Evolutionary conservation across 2,329 filamentous ascomycete species (phyloP), one percentile per base, ranked within the genome.

Genomic region (Fusarium pseudonygamai): DNA sequence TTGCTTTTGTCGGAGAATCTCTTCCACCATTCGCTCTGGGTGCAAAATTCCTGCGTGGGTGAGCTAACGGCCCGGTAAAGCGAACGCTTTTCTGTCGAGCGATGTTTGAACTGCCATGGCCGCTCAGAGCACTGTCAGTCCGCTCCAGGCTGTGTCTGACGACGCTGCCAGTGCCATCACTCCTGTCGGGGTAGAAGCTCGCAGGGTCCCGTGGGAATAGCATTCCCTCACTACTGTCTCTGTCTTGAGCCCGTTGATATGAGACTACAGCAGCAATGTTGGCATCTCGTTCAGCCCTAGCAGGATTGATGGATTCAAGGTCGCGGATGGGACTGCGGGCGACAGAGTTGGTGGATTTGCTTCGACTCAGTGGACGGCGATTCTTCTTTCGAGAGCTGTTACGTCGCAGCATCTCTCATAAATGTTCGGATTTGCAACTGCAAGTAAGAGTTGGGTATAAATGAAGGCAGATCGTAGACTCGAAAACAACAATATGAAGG

Each of bases 251-350:
- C 67, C 87, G 84, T 12, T 83, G 79, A 77, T 89, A 93, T 4
- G 91, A 92, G 75, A 90, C 83, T 39, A 84, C 82, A 13, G 91
- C 91, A 28, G 91, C 91, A 43, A 87, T 85, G 43, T 89, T 87
- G 13, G 91, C 91, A 79, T 92, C 89, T 60, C 88, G 84, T 55
- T 88, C 85, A 5, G 88, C 87, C 7, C 82, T 79, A 16, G 79
- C 80, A 3, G 86, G 86, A 72, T 86, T 82, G 49, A 90, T 87
- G 57, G 86, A 82, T 56, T 87, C 83, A 26, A 88, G 80, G 2
- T 72, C 67, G 65, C 83, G 80, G 26, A 85, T 82, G 36, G 84
- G 83, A 56, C 84, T 84, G 36, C 72, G 71, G 14, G 47, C 52
- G 18, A 84, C 80, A 39, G 87, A 87, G 66, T 82, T 84, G n/a